These are phyloP conservation scores for Vitis hybrid DNA, from an alignment of 177 flowering plant genomes.

Conservation along the genomic window DNA sequence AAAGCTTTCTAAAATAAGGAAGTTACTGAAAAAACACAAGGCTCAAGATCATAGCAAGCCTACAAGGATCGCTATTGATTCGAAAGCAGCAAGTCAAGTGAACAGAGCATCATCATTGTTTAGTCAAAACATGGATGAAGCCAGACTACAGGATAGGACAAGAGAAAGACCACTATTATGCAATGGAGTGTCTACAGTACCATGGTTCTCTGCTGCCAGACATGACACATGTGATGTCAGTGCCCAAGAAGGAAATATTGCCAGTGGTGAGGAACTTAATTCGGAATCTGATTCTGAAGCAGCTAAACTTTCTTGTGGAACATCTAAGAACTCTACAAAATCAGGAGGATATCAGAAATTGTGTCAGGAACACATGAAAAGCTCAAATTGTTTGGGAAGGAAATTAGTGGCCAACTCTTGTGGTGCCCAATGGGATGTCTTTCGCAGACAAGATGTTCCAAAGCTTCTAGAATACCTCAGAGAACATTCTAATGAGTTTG, in stretches of 20 bases:
- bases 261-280: slow-evolving; percentile 21
- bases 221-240: slow-evolving; percentile 4
- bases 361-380: slow-evolving; percentile 16
- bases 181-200: slow-evolving; percentile 21
- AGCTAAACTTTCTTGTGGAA: slow-evolving; percentile 18
- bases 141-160: slow-evolving; percentile 21
- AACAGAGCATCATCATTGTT: slow-evolving; percentile 18
- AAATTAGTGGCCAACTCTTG: slow-evolving; percentile 21
- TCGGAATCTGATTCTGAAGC: slow-evolving; percentile 36
- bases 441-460: slow-evolving; percentile 80
- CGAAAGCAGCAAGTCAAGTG: slow-evolving; percentile 15
- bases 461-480: slow-evolving; percentile 62
- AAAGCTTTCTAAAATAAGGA: slow-evolving; percentile 35
- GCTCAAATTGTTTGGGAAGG: slow-evolving; percentile 11
- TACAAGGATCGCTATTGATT: slow-evolving; percentile 11
- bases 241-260: slow-evolving; percentile 20
- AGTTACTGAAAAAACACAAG: slow-evolving; percentile 32
- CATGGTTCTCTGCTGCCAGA: slow-evolving; percentile 20
- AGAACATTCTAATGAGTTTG: slow-evolving; percentile 51
- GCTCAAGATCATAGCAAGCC: slow-evolving; percentile 22
- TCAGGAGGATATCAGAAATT: slow-evolving; percentile 30
- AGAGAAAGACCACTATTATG: slow-evolving; percentile 17
- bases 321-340: slow-evolving; percentile 24
- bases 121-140: slow-evolving; percentile 29
- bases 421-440: slow-evolving; percentile 82